Percentiles rank a stretch among this genome's conserved stretches.
Evolutionary conservation across 371 early-diverging fungal genomes (phyloP).

Genomic region (Coemansia linderi): DNA sequence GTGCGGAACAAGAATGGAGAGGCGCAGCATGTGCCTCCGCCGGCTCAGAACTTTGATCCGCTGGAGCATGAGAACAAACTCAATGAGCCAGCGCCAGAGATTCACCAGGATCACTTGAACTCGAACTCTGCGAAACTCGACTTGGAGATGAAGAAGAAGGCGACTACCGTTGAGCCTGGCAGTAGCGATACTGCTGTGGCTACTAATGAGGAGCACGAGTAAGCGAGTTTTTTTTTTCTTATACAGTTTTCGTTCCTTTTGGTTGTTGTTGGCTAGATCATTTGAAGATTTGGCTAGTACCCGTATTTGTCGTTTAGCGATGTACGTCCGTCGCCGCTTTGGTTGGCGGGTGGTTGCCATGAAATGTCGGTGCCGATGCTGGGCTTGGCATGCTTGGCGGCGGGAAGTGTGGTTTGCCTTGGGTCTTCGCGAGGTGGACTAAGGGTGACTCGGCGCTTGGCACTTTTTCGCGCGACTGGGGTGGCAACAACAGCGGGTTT

Average conservation of each 20-base stretch:
- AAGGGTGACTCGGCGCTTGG: constrained; percentile 15
- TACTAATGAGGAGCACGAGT: constrained; percentile 23
- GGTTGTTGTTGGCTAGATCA: background rate
- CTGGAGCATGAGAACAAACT: constrained; percentile 53
- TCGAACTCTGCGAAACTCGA: constrained; percentile 35
- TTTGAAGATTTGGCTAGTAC: constrained; percentile 23
- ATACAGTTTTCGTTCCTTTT: background rate
- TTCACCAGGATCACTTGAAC: constrained; percentile 49
- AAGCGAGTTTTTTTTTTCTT: no score
- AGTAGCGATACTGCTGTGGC: background rate
- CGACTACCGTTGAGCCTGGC: constrained; percentile 21
- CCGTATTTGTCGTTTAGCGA: constrained; percentile 53
- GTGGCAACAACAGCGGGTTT: background rate
- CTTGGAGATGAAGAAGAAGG: constrained; percentile 38
- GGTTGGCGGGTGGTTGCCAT: constrained; percentile 52
- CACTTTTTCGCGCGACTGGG: background rate
- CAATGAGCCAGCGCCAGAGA: constrained; percentile 50
- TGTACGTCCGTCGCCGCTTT: constrained; percentile 53
- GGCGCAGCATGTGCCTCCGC: constrained; percentile 18
- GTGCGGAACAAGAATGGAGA: constrained; percentile 5
- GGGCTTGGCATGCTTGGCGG: background rate
- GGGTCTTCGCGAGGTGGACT: constrained; percentile 20
- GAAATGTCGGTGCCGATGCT: background rate
- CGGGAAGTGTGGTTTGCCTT: background rate
- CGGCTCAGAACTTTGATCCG: constrained; percentile 50